phyloP scores from a whole-genome alignment of 148 eudicot genomes.

The Salicornia ramosissima region DNA sequence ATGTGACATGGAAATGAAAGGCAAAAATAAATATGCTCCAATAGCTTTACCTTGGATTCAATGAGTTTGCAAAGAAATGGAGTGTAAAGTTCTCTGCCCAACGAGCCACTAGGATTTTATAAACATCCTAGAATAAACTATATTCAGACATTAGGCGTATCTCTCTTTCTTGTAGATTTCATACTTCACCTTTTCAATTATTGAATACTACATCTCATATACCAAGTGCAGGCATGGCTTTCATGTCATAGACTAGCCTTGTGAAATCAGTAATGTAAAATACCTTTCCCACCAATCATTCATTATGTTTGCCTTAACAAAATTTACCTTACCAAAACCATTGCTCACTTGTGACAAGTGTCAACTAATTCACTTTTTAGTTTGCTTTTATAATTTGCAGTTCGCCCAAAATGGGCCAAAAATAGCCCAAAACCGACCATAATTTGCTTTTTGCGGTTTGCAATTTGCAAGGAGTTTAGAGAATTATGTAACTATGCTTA shows the following conservation, averaged over 20 bases:
- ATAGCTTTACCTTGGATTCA: neutral
- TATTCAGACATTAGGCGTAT: too few species aligned
- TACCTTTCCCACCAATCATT: constrained; percentile 19
- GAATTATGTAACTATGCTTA: too few species aligned
- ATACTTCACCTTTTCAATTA: neutral
- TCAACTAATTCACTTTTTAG: too few species aligned
- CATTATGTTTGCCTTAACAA: constrained; percentile 14
- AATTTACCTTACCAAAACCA: neutral
- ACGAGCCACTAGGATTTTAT: too few species aligned
- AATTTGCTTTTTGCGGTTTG: too few species aligned
- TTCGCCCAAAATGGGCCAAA: too few species aligned
- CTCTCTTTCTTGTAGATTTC: neutral
- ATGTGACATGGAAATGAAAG: neutral
- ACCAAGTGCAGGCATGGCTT: neutral
- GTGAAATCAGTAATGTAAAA: neutral
- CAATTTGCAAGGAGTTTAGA: too few species aligned
- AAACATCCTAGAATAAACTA: too few species aligned
- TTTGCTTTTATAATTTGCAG: too few species aligned
- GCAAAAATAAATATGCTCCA: neutral
- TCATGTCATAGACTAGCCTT: neutral
- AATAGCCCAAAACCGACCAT: too few species aligned
- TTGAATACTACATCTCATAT: neutral
- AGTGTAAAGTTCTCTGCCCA: neutral
- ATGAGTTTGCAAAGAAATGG: neutral
- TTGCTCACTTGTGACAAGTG: too few species aligned